phyloP scores from a whole-genome alignment of 2,329 filamentous ascomycete genomes.

The Juglanconis oblonga region DNA sequence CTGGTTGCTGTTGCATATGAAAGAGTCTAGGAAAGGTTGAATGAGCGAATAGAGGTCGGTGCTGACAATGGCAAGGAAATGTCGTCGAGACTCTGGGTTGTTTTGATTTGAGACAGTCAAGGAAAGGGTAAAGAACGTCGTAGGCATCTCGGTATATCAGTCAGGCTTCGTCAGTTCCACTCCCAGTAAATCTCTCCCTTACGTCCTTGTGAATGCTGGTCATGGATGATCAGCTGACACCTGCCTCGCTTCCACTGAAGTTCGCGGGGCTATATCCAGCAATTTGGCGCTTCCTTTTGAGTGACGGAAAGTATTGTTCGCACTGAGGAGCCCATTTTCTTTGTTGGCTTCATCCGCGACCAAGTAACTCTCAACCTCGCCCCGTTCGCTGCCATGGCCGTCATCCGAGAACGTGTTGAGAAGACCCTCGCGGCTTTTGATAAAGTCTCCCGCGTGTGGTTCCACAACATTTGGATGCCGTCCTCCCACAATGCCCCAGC shows the following conservation, averaged over 20 bases:
- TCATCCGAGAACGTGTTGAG: constrained; percentile 41
- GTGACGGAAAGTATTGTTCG: constrained; percentile 67
- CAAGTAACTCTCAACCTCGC: constrained; percentile 19
- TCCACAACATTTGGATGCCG: constrained; percentile 60
- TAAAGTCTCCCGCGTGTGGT: constrained; percentile 41
- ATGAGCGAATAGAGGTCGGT: constrained; percentile 30
- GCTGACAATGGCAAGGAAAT: constrained; percentile 16
- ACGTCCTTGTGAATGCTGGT: constrained; percentile 5
- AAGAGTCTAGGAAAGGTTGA: constrained; percentile 19
- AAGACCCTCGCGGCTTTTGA: constrained; percentile 52
- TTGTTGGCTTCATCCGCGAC: constrained; percentile 30
- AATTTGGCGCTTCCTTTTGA: constrained; percentile 76
- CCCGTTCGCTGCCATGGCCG: constrained; percentile 24
- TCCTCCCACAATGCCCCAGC: constrained; percentile 50
- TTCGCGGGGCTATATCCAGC: constrained; percentile 61
- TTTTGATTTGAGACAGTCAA: constrained; percentile 1
- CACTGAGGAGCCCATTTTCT: constrained; percentile 52
- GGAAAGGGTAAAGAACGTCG: constrained; percentile 16
- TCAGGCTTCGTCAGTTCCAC: constrained; percentile 9
- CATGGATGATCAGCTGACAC: constrained; percentile 14
- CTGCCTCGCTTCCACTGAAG: constrained; percentile 49
- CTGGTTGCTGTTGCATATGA: neutral
- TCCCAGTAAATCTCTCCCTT: neutral
- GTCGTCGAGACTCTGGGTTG: constrained; percentile 18
- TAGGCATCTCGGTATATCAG: constrained; percentile 14